Base-by-base conservation (phyloP, 305 asterid genomes). In the Ajuga reptans region DNA sequence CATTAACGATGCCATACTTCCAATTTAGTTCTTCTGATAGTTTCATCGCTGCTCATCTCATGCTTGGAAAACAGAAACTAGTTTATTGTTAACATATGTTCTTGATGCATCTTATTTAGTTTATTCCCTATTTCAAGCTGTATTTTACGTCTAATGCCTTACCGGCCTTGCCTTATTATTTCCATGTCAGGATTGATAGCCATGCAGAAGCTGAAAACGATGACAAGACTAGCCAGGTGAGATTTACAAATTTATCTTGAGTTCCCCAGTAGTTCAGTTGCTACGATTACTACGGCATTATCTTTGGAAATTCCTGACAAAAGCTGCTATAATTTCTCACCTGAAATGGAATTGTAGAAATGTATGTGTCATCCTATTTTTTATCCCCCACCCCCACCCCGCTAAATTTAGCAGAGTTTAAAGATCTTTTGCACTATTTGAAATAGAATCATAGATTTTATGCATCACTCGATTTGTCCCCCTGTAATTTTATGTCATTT, bases 201-300 rank as follows among this genome's bases (percentile, higher is more conserved):
- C 64, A 7, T 9, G 71, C 68, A 11, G 78, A 66, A 63, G 81
- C 88, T 18, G 89, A 86, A 54, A 75, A 57, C 54, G 87, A 81
- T 71, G 77, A 74, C 24, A 80, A 82, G 75, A 66, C 72, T 61
- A 80, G 61, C 78, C 95, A 92, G 96, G 98, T 92, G 59, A 80
- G 77, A 50, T 65, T 34, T 37, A 37, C 57, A 55, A 51, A 63
- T 60, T 50, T 50, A 37, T 49, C 5, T 62, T 51, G 39, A 9
- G 9, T 37, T 24, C 57, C 45, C 47, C 29, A 65, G 46, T 36
- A 9, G 36, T 5, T 31, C 7, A 34, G 11, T 39, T 43, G 33
- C 18, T 59, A 34, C 70, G 11, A 14, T 34, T 21, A 21, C 47
- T 70, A 64, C 49, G 62, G 17, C 64, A 24, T 41, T 4, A 15